Conservation (phyloP, 129 eudicot species). For the Calendula officinalis region DNA sequence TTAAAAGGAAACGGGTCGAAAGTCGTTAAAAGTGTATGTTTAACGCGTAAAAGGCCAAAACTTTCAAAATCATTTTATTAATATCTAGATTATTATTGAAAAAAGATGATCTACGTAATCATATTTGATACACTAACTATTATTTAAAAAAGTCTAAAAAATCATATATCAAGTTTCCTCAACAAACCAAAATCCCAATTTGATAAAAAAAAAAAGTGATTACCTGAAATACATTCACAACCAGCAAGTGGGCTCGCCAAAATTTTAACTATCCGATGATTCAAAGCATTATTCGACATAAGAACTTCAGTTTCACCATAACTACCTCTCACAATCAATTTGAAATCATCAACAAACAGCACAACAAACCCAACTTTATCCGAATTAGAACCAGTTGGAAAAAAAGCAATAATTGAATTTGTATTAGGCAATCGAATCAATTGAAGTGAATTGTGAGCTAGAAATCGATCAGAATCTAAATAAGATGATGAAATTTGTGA, state of each 20-base stretch:
- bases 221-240: not conserved
- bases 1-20: no score
- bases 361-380: constrained; percentile 48
- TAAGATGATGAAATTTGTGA: constrained; percentile 15
- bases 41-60: no score
- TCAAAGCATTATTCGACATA: not conserved
- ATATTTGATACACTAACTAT: no score
- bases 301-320: constrained; percentile 20
- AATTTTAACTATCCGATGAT: not conserved
- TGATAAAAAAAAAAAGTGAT: not conserved
- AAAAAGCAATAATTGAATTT: constrained; percentile 34
- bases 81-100: no score
- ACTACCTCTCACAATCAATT: constrained; percentile 18
- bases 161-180: no score
- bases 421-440: constrained; percentile 34
- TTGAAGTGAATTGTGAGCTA: constrained; percentile 36
- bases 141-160: no score
- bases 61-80: no score
- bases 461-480: not conserved
- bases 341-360: constrained; percentile 24
- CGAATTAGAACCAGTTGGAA: constrained; percentile 41
- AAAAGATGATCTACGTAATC: no score
- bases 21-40: no score
- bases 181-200: no score
- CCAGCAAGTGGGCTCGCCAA: not conserved